Conservation (phyloP, 169 alveolate genomes). For the Eimeria falciformis region DNA sequence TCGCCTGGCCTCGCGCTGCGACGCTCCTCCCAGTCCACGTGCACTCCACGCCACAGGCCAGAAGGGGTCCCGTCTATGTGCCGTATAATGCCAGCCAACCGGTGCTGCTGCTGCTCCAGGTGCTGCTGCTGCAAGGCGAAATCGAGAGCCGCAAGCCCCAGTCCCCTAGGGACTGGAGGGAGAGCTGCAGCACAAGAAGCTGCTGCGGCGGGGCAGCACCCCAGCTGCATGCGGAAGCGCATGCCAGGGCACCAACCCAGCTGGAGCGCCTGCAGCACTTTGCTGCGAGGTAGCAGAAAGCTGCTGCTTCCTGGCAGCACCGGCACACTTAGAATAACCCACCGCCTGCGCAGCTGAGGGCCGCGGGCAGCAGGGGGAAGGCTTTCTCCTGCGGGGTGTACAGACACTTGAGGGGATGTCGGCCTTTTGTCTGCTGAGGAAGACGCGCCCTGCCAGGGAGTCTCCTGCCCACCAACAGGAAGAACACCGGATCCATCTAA, state of each 20-base stretch:
- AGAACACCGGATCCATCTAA: background rate
- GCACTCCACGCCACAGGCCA: constrained; percentile 68
- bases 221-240: constrained; percentile 52
- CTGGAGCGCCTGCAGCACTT: constrained; percentile 48
- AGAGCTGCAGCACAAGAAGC: constrained; percentile 61
- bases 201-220: constrained; percentile 49
- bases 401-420: background rate
- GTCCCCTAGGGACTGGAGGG: constrained; percentile 46
- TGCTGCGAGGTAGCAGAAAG: constrained; percentile 1
- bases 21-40: constrained; percentile 73
- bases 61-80: constrained; percentile 18
- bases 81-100: constrained; percentile 65
- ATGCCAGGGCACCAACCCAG: constrained; percentile 54
- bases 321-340: constrained; percentile 41
- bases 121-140: constrained; percentile 53
- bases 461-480: too few species aligned
- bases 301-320: constrained; percentile 26
- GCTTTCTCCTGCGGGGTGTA: background rate
- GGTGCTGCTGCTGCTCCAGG: constrained; percentile 28
- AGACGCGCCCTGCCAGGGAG: too few species aligned
- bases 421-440: too few species aligned
- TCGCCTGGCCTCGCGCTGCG: constrained; percentile 31
- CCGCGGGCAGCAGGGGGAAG: background rate
- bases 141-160: constrained; percentile 31
- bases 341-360: constrained; percentile 35